Conservation (phyloP, 352 stramenopile genomes). For the Pythium rhizo-oryzae region DNA sequence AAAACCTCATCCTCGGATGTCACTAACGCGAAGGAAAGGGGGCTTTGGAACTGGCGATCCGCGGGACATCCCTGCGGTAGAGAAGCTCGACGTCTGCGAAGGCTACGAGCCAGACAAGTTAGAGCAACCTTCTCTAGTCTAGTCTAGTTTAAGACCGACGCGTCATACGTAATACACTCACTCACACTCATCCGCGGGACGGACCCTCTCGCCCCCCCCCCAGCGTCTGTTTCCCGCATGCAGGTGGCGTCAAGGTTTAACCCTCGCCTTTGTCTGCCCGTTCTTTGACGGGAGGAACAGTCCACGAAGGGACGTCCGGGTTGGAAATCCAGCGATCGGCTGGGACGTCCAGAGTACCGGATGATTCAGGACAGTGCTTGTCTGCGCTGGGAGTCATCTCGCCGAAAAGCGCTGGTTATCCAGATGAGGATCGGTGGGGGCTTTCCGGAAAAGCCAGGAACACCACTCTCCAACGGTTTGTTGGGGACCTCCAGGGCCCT, state of each 20-base stretch:
- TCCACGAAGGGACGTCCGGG: background rate
- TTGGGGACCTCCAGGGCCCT: too few species aligned
- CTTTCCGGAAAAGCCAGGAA: background rate
- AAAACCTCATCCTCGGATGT: constrained; percentile 3
- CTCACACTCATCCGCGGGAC: background rate
- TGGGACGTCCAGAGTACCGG: constrained; percentile 4
- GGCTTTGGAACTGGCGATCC: constrained; percentile 13
- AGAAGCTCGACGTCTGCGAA: too few species aligned
- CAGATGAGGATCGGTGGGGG: background rate
- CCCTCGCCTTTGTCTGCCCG: background rate
- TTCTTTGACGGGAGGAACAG: background rate
- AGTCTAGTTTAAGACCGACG: too few species aligned
- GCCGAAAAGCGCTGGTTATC: background rate
- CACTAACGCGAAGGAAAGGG: constrained; percentile 2
- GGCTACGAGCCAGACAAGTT: too few species aligned
- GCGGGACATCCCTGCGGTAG: too few species aligned
- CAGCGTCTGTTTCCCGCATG: background rate
- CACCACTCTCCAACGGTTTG: background rate
- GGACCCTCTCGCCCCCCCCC: too few species aligned
- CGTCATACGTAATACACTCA: too few species aligned
- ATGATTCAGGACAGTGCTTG: background rate
- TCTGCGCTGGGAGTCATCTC: background rate
- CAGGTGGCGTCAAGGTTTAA: background rate
- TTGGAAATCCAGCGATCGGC: constrained; percentile 10
- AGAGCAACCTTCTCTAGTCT: too few species aligned